A percentile compares a stretch with the other conserved stretches of the same genome.
These are phyloP conservation scores for Cytospora chrysosperma DNA, from an alignment of 2,329 filamentous ascomycete species.

Conservation along the genomic window DNA sequence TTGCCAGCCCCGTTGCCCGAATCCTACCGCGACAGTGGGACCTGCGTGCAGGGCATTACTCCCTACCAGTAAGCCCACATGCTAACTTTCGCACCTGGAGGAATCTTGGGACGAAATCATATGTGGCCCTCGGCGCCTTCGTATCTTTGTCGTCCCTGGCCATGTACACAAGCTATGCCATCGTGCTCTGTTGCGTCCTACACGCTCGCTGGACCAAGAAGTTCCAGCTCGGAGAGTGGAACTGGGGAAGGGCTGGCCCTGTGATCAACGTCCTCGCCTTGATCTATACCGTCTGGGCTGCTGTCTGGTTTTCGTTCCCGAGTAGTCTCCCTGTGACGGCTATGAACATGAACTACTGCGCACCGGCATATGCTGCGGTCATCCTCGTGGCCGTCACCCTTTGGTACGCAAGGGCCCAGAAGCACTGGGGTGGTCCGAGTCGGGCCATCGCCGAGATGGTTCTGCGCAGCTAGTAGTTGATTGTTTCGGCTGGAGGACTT, in stretches of 20 bases:
- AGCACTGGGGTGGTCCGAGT: constrained; percentile 24
- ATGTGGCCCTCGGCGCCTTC: constrained; percentile 39
- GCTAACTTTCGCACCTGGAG: background rate
- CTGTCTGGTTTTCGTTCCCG: constrained; percentile 26
- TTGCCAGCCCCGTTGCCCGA: background rate
- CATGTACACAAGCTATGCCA: constrained; percentile 25
- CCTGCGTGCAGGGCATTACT: background rate
- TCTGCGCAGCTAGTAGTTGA: background rate
- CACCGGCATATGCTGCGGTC: constrained; percentile 13
- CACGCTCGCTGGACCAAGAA: constrained; percentile 10
- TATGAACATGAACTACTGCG: constrained; percentile 27
- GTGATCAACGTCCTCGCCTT: constrained; percentile 23
- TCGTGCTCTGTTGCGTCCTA: constrained; percentile 25
- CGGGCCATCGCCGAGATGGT: constrained; percentile 20
- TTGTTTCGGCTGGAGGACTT: background rate
- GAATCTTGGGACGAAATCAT: constrained; percentile 39
- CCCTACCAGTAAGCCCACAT: background rate
- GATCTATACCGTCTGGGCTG: constrained; percentile 23
- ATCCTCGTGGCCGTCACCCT: background rate
- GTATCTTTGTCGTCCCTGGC: constrained; percentile 36
- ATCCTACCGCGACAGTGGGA: background rate
- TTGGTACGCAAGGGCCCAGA: constrained; percentile 22
- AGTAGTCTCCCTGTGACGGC: constrained; percentile 22
- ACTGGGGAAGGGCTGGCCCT: constrained; percentile 16
- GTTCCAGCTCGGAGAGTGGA: constrained; percentile 18